Conservation (phyloP, 352 stramenopile genomes). For the Chrysophaeum taylorii region DNA sequence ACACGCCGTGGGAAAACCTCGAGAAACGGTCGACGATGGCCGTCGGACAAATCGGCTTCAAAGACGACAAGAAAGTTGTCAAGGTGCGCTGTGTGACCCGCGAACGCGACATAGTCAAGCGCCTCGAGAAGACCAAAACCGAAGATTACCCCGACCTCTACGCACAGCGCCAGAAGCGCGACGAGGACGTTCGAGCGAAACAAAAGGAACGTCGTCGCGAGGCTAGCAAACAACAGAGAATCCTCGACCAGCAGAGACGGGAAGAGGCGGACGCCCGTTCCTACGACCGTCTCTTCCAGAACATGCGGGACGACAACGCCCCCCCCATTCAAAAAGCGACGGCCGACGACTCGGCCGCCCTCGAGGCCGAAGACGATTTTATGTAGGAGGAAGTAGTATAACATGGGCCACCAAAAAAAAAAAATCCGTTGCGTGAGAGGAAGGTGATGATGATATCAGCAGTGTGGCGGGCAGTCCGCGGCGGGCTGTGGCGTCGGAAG, state of each 20-base stretch:
- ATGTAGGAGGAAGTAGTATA: too few relatives aligned
- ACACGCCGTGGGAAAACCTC: constrained; percentile 52
- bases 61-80: constrained; percentile 29
- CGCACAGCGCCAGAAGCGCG: constrained; percentile 36
- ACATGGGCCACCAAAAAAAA: too few relatives aligned
- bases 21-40: constrained; percentile 47
- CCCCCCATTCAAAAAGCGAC: constrained; percentile 40
- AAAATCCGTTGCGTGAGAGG: too few relatives aligned
- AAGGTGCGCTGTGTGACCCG: constrained; percentile 40
- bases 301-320: constrained; percentile 37
- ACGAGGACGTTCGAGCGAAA: constrained; percentile 38
- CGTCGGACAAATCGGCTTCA: constrained; percentile 47
- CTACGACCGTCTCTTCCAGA: constrained; percentile 39
- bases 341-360: constrained; percentile 43
- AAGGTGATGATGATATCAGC: too few relatives aligned
- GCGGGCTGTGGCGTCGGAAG: too few relatives aligned
- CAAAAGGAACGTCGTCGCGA: constrained; percentile 39
- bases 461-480: too few relatives aligned
- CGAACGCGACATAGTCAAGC: constrained; percentile 48
- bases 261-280: constrained; percentile 37
- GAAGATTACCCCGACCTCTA: constrained; percentile 41
- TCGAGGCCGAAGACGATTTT: constrained; percentile 59
- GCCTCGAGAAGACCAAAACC: constrained; percentile 43
- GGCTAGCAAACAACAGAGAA: constrained; percentile 36
- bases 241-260: constrained; percentile 30